These are phyloP conservation scores for Trypanosoma conorhini DNA, from an alignment of 208 protist species.

Conservation along the genomic window DNA sequence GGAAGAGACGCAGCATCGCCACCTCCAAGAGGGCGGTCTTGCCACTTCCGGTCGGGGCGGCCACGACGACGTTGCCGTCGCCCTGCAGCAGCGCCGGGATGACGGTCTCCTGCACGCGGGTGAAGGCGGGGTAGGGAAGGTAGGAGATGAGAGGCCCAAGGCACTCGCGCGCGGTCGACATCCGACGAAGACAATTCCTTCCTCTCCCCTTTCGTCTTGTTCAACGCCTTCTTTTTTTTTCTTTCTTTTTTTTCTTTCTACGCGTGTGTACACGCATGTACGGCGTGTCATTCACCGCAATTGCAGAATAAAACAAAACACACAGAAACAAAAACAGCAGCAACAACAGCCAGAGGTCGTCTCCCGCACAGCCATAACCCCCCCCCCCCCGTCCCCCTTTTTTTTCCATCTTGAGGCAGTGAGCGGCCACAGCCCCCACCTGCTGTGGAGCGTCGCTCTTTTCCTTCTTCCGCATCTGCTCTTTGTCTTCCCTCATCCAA, in stretches of 20 bases:
- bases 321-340: neutral
- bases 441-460: neutral
- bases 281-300: no score
- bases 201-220: neutral
- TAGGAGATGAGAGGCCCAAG: slow-evolving; percentile 54
- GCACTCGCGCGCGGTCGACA: slow-evolving; percentile 21
- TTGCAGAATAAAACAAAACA: no score
- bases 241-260: no score
- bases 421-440: neutral
- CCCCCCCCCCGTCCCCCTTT: no score
- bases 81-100: slow-evolving; percentile 58
- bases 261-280: no score
- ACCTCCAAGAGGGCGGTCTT: slow-evolving; percentile 90
- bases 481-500: neutral
- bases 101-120: slow-evolving; percentile 68
- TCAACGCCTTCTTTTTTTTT: no score
- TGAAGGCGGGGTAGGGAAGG: slow-evolving; percentile 54
- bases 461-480: no score
- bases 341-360: neutral
- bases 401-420: neutral
- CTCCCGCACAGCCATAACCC: neutral
- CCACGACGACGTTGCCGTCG: slow-evolving; percentile 73
- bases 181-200: neutral
- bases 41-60: slow-evolving; percentile 88
- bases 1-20: slow-evolving; percentile 88